phyloP scores from a whole-genome alignment of 768 basidiomycete genomes.

The Chalciporus pseudorubinellus region DNA sequence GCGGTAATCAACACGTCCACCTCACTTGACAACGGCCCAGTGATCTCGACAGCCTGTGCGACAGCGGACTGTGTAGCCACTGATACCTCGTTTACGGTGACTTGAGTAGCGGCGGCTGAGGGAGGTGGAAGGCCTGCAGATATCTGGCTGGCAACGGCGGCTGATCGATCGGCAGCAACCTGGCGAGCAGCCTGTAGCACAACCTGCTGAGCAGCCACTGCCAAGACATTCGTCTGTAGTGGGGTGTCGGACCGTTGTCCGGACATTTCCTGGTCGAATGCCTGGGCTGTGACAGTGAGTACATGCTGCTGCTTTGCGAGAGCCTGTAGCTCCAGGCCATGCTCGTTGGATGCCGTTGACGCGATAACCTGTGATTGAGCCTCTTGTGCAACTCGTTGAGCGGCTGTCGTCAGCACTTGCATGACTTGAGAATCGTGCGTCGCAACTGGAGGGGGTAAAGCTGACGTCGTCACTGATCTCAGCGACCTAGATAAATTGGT shows the following conservation, averaged over 20 bases:
- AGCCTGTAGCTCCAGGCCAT: conserved; percentile 53
- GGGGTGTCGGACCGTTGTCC: conserved; percentile 49
- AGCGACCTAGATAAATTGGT: conserved; percentile 19
- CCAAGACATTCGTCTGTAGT: conserved; percentile 53
- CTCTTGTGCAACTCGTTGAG: conserved; percentile 74
- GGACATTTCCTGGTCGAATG: conserved; percentile 67
- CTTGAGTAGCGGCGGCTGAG: conserved; percentile 35
- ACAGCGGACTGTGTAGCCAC: conserved; percentile 73
- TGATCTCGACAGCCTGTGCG: conserved; percentile 77
- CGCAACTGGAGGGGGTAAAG: conserved; percentile 34
- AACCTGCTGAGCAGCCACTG: conserved; percentile 76
- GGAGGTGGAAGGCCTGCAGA: conserved; percentile 39
- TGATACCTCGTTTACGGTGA: conserved; percentile 57
- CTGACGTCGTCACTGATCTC: conserved; percentile 32
- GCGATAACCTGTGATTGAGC: conserved; percentile 66
- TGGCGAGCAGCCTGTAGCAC: conserved; percentile 74
- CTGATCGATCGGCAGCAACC: conserved; percentile 51
- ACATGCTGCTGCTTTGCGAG: conserved; percentile 83
- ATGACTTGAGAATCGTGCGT: conserved; percentile 69
- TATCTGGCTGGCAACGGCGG: conserved; percentile 40
- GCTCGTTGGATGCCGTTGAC: conserved; percentile 44
- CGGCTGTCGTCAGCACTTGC: conserved; percentile 72
- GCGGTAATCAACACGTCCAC: conserved; percentile 81
- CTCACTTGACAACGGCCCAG: conserved; percentile 69
- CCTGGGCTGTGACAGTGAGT: conserved; percentile 66